Percentiles rank a stretch among this genome's conserved stretches.
Evolutionary conservation across 345 rosid species (phyloP).

Genomic region (Balakata baccata): DNA sequence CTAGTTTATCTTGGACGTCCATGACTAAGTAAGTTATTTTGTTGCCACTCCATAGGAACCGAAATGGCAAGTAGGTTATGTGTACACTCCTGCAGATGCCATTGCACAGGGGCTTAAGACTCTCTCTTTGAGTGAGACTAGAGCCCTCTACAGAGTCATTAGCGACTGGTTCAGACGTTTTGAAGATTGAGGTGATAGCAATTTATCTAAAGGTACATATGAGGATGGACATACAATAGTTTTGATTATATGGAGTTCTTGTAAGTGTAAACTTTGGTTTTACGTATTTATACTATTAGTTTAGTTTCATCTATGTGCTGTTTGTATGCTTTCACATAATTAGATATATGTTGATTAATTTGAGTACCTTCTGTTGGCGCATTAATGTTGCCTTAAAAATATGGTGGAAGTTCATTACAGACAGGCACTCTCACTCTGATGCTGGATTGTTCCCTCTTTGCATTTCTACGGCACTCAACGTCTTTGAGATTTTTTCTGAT

Average conservation of each 20-base stretch:
- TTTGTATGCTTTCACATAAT: too few species aligned
- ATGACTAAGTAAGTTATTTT: background rate
- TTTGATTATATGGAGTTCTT: background rate
- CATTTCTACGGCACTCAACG: background rate
- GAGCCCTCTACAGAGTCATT: conserved; percentile 63
- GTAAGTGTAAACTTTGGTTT: background rate
- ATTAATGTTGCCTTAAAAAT: too few species aligned
- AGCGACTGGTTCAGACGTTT: conserved; percentile 65
- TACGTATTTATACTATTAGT: background rate
- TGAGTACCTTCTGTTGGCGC: background rate
- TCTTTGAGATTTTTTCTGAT: too few species aligned
- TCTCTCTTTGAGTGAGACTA: conserved; percentile 64
- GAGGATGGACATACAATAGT: background rate
- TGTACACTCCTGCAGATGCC: conserved; percentile 89
- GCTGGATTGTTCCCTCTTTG: background rate
- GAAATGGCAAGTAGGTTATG: conserved; percentile 73
- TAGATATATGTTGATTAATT: background rate
- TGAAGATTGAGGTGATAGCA: conserved; percentile 38
- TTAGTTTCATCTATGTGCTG: background rate
- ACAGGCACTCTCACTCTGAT: too few species aligned
- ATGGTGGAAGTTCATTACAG: too few species aligned
- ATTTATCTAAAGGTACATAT: background rate
- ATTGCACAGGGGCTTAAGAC: conserved; percentile 79
- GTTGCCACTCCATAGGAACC: conserved; percentile 53
- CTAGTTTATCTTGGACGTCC: conserved; percentile 4